These are phyloP conservation scores for Xylogone sp. DNA, from an alignment of 2,329 filamentous ascomycete genomes.

Conservation along the genomic window DNA sequence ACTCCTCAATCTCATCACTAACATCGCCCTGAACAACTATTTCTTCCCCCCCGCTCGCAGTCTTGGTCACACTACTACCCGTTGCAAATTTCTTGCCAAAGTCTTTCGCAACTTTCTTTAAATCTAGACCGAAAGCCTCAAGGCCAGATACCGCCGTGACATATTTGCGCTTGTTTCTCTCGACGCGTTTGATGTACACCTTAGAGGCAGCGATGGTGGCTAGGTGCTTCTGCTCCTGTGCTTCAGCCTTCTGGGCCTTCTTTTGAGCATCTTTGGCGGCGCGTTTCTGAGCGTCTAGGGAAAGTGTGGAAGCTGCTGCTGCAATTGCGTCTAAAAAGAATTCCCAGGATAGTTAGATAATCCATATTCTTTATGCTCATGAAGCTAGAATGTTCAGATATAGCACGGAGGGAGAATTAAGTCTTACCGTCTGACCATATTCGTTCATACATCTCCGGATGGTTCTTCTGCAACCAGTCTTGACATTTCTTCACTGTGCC, in stretches of 20 bases:
- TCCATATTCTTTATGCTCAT: background rate
- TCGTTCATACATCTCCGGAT: constrained; percentile 68
- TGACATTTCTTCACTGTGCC: constrained; percentile 95
- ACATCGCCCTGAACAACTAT: constrained; percentile 98
- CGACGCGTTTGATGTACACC: constrained; percentile 91
- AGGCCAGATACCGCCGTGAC: constrained; percentile 90
- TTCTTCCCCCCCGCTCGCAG: constrained; percentile 81
- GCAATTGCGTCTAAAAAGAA: constrained; percentile 68
- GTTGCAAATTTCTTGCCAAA: constrained; percentile 99
- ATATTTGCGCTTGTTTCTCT: constrained; percentile 96
- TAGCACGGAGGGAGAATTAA: background rate
- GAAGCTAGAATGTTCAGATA: background rate
- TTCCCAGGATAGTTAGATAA: constrained; percentile 4
- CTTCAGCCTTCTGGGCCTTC: constrained; percentile 91
- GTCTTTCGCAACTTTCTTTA: constrained; percentile 96
- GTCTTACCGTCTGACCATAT: constrained; percentile 81
- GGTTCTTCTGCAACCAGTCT: constrained; percentile 81
- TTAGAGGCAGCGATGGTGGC: constrained; percentile 80
- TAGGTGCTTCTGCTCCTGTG: constrained; percentile 77
- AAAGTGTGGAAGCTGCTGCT: constrained; percentile 80
- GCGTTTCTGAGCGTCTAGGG: constrained; percentile 87
- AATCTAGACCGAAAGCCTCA: constrained; percentile 84
- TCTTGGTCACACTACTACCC: constrained; percentile 87
- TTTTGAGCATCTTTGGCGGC: constrained; percentile 95
- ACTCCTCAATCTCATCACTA: constrained; percentile 90